A percentile compares a stretch with the other conserved stretches of the same genome.
Conservation (phyloP, 352 stramenopile species). For the Peronospora destructor region DNA sequence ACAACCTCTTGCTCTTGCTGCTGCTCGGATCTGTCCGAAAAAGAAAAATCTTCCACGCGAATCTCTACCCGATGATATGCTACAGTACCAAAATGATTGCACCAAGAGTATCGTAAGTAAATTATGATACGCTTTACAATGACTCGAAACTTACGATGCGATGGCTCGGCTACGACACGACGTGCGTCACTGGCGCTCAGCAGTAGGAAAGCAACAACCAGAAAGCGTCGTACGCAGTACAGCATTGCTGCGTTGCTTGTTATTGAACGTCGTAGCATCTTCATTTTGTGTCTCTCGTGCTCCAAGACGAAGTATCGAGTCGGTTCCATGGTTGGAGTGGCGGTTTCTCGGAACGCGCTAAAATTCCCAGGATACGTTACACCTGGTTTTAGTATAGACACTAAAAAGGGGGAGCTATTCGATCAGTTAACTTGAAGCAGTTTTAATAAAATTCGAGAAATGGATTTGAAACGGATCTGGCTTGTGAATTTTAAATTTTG, state of each 20-base stretch:
- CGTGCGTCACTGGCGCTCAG: slow-evolving; percentile 33
- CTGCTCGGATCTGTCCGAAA: slow-evolving; percentile 42
- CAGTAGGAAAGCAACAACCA: slow-evolving; percentile 25
- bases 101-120: too few relatives aligned
- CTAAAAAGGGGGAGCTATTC: slow-evolving; percentile 5
- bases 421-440: slow-evolving; percentile 19
- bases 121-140: neutral
- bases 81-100: slow-evolving; percentile 1
- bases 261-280: slow-evolving; percentile 4
- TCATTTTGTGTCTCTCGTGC: slow-evolving; percentile 22
- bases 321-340: slow-evolving; percentile 9
- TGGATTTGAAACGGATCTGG: slow-evolving; percentile 2
- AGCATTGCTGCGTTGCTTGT: slow-evolving; percentile 4
- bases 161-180: slow-evolving; percentile 27
- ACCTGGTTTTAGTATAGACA: slow-evolving; percentile 21
- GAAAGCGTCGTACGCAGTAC: slow-evolving; percentile 17
- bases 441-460: slow-evolving; percentile 5
- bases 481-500: neutral
- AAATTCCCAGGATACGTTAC: slow-evolving; percentile 21
- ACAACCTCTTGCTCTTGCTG: slow-evolving; percentile 27
- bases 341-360: slow-evolving; percentile 30
- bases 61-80: slow-evolving; percentile 44
- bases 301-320: slow-evolving; percentile 27
- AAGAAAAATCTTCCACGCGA: slow-evolving; percentile 59
- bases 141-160: slow-evolving; percentile 24